These are phyloP conservation scores for Heracleum sosnowskyi DNA, from an alignment of 129 eudicot species.

Conservation along the genomic window DNA sequence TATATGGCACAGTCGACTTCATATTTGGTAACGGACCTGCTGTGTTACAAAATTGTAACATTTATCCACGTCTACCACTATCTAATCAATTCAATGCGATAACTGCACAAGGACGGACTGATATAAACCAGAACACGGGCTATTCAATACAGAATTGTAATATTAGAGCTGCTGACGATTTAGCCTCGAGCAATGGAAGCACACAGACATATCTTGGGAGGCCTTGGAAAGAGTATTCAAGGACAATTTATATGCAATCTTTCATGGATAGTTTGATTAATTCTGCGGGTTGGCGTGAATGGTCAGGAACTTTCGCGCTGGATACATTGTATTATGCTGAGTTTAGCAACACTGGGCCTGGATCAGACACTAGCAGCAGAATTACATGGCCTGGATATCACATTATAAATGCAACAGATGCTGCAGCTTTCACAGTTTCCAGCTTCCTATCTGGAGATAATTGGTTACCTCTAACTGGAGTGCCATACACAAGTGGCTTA, in stretches of 20 bases:
- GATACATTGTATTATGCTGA: conserved; percentile 55
- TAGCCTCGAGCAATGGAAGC: conserved; percentile 24
- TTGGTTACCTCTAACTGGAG: conserved; percentile 47
- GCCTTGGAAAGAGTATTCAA: conserved; percentile 53
- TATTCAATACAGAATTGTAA: conserved; percentile 39
- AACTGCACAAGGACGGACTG: conserved; percentile 62
- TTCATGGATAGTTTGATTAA: conserved; percentile 38
- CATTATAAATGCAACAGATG: conserved; percentile 34
- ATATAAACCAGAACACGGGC: conserved; percentile 50
- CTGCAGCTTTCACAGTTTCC: conserved; percentile 46
- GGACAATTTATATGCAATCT: conserved; percentile 40
- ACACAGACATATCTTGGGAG: conserved; percentile 46
- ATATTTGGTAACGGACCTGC: conserved; percentile 56
- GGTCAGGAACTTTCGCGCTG: conserved; percentile 47
- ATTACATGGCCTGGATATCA: conserved; percentile 48
- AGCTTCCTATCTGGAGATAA: conserved; percentile 33
- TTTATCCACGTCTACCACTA: conserved; percentile 44
- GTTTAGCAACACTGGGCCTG: conserved; percentile 46
- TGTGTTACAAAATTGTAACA: conserved; percentile 43
- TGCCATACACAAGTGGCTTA: conserved; percentile 43
- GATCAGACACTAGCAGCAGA: conserved; percentile 38
- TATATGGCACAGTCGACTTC: conserved; percentile 59
- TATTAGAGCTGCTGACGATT: conserved; percentile 34
- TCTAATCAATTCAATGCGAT: conserved; percentile 47
- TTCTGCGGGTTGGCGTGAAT: conserved; percentile 42